These are phyloP conservation scores for Dioscorea dumetorum DNA, from an alignment of 106 monocot genomes.

Conservation along the genomic window DNA sequence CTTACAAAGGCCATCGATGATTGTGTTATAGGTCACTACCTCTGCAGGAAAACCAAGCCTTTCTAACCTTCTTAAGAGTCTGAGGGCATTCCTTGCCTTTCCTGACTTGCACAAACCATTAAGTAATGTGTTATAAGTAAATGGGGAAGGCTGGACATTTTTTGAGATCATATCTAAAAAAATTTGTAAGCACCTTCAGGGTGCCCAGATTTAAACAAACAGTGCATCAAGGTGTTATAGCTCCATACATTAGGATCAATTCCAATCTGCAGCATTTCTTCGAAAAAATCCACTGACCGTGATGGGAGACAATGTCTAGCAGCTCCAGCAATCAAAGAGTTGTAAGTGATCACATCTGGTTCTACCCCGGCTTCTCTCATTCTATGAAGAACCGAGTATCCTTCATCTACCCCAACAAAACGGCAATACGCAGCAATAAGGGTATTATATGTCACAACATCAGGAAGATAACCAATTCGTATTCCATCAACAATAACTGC, in stretches of 20 bases:
- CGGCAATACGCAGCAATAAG: constrained; percentile 58
- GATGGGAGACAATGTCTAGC: constrained; percentile 17
- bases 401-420: constrained; percentile 39
- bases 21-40: constrained; percentile 64
- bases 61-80: constrained; percentile 46
- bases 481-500: constrained; percentile 61
- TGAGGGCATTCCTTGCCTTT: constrained; percentile 42
- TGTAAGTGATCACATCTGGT: constrained; percentile 76
- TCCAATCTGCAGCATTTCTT: constrained; percentile 65
- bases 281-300: constrained; percentile 42
- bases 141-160: constrained; percentile 37
- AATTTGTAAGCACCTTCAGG: constrained; percentile 50
- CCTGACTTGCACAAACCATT: constrained; percentile 74
- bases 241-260: constrained; percentile 61
- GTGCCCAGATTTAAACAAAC: constrained; percentile 62
- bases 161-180: constrained; percentile 46
- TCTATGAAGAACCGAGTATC: constrained; percentile 30
- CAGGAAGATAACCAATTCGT: constrained; percentile 60
- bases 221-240: constrained; percentile 78
- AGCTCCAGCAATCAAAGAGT: constrained; percentile 61
- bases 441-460: constrained; percentile 79
- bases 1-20: constrained; percentile 76
- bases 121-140: constrained; percentile 77
- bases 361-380: constrained; percentile 61
- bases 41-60: constrained; percentile 43